Percentiles rank a stretch among this genome's conserved stretches.
Conservation (phyloP, 2,329 filamentous ascomycete genomes). For the Trichoderma koningii region DNA sequence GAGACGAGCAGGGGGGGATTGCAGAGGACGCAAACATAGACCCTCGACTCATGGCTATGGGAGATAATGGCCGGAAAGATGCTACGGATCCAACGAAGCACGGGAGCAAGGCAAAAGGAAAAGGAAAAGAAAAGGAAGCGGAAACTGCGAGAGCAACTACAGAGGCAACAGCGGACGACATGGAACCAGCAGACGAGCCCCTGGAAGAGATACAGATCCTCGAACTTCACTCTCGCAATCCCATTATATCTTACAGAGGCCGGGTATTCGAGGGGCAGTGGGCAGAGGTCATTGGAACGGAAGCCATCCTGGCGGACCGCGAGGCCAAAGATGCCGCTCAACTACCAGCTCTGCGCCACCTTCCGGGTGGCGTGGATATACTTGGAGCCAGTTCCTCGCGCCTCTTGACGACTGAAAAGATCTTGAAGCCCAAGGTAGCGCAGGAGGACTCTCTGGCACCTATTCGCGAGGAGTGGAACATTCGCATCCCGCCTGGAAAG, state of each 20-base stretch:
- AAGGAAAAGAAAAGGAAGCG: conserved; percentile 27
- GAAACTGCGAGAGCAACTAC: conserved; percentile 18
- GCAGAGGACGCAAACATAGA: conserved; percentile 40
- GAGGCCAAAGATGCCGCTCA: conserved; percentile 49
- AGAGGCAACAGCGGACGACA: conserved; percentile 23
- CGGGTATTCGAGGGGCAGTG: conserved; percentile 78
- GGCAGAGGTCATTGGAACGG: conserved; percentile 81
- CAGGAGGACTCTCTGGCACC: conserved; percentile 41
- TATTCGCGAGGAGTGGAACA: conserved; percentile 48
- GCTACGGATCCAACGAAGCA: not conserved
- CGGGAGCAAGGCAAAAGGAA: conserved; percentile 16
- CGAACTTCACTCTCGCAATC: conserved; percentile 75
- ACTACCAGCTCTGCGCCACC: conserved; percentile 52
- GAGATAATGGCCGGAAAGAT: not conserved
- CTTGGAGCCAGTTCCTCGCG: conserved; percentile 70
- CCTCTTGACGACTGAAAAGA: conserved; percentile 67
- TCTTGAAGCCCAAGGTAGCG: conserved; percentile 52
- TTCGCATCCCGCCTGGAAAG: conserved; percentile 49
- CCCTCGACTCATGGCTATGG: conserved; percentile 37
- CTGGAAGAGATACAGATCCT: conserved; percentile 69
- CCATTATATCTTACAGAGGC: conserved; percentile 77
- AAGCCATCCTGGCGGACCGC: conserved; percentile 68
- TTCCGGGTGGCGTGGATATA: conserved; percentile 65
- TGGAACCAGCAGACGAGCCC: conserved; percentile 27
- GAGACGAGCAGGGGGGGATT: not conserved